These are phyloP conservation scores for Hypoxylon sp. DNA, from an alignment of 2,329 filamentous ascomycete genomes.

Conservation along the genomic window DNA sequence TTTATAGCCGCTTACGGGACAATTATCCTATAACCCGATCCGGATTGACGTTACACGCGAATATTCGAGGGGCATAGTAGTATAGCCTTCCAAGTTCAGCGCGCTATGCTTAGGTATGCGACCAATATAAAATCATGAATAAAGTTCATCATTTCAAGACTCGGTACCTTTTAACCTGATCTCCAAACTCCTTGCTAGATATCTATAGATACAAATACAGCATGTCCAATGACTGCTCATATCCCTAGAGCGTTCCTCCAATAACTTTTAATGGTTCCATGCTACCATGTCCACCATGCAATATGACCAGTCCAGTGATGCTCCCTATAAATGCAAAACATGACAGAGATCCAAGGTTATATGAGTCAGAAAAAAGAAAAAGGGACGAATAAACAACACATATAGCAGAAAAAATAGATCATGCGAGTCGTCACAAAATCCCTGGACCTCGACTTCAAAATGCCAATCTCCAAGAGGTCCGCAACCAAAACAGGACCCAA, in stretches of 20 bases:
- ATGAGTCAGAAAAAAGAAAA: too few relatives aligned
- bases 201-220: neutral
- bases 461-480: conserved; percentile 14
- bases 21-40: too few relatives aligned
- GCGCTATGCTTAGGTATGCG: too few relatives aligned
- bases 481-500: neutral
- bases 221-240: neutral
- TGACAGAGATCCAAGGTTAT: too few relatives aligned
- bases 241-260: conserved; percentile 3
- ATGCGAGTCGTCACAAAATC: conserved; percentile 16
- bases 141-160: too few relatives aligned
- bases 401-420: conserved; percentile 5
- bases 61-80: too few relatives aligned
- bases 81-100: too few relatives aligned
- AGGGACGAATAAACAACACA: conserved; percentile 10
- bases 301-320: conserved; percentile 4
- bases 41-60: too few relatives aligned
- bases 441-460: conserved; percentile 6
- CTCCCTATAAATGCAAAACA: conserved; percentile 15
- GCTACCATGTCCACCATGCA: conserved; percentile 4
- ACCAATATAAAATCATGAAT: too few relatives aligned
- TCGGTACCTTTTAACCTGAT: too few relatives aligned
- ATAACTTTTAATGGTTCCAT: neutral
- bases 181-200: conserved; percentile 25
- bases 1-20: too few relatives aligned